A percentile compares a stretch with the other conserved stretches of the same genome.
phyloP scores from a whole-genome alignment of 2,329 filamentous ascomycete genomes.

The Cladosporium sp. region DNA sequence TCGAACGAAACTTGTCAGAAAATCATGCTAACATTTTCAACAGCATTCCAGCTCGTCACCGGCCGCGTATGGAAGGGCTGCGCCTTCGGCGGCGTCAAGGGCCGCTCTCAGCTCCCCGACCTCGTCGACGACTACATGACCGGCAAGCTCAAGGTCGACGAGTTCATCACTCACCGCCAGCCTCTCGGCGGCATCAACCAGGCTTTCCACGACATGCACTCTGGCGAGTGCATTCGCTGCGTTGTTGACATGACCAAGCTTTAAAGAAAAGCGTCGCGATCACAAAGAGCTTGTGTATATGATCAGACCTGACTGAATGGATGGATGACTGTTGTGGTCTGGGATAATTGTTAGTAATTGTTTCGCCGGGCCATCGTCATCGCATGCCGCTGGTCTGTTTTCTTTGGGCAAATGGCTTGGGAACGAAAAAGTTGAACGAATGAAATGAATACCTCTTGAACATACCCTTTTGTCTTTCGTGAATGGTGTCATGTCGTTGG shows the following conservation, averaged over 20 bases:
- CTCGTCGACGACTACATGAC: constrained; percentile 86
- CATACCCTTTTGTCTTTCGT: too few relatives aligned
- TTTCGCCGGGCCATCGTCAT: too few relatives aligned
- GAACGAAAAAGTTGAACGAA: too few relatives aligned
- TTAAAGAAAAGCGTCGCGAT: neutral
- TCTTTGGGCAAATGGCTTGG: too few relatives aligned
- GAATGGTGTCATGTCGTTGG: too few relatives aligned
- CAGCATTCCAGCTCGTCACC: constrained; percentile 97
- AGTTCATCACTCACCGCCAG: constrained; percentile 98
- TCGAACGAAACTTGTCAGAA: neutral
- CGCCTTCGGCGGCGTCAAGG: constrained; percentile 97
- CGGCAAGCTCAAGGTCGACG: constrained; percentile 92
- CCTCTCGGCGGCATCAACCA: constrained; percentile 76
- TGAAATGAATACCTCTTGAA: too few relatives aligned
- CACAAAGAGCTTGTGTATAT: too few relatives aligned
- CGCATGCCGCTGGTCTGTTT: too few relatives aligned
- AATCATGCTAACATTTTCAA: constrained; percentile 15
- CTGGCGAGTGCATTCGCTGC: constrained; percentile 92
- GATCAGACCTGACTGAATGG: too few relatives aligned
- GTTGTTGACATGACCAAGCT: constrained; percentile 63
- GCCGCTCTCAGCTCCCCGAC: constrained; percentile 80
- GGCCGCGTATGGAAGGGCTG: constrained; percentile 97
- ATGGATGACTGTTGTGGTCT: too few relatives aligned
- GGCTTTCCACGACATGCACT: constrained; percentile 91
- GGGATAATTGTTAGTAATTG: too few relatives aligned